phyloP scores from a whole-genome alignment of 257 asterid species.

The Nyctanthes arbortristis region DNA sequence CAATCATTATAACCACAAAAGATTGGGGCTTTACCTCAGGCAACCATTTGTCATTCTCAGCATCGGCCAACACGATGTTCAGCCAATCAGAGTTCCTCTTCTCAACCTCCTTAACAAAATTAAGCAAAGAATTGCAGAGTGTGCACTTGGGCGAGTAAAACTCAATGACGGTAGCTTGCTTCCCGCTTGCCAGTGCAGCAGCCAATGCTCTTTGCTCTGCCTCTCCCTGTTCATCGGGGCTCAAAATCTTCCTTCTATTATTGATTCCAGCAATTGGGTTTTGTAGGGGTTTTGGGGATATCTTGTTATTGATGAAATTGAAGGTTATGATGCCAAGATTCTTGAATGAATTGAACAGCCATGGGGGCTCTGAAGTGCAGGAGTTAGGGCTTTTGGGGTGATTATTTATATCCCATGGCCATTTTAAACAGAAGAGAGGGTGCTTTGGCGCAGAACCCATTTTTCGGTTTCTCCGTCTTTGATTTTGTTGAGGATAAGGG shows the following conservation, averaged over 20 bases:
- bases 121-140: constrained; percentile 73
- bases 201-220: constrained; percentile 82
- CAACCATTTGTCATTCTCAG: constrained; percentile 72
- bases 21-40: constrained; percentile 58
- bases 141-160: constrained; percentile 85
- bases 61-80: constrained; percentile 76
- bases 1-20: neutral
- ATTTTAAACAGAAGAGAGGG: constrained; percentile 62
- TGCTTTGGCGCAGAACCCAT: constrained; percentile 48
- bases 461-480: too few relatives aligned
- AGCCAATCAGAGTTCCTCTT: constrained; percentile 71
- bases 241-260: constrained; percentile 30
- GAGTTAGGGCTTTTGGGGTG: constrained; percentile 22
- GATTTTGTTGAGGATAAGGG: too few relatives aligned
- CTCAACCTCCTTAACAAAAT: constrained; percentile 65
- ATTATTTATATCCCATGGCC: constrained; percentile 64
- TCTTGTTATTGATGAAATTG: constrained; percentile 41
- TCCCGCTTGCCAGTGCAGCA: constrained; percentile 59
- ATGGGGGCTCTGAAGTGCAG: constrained; percentile 66
- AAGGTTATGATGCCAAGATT: constrained; percentile 44
- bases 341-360: constrained; percentile 64
- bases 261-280: constrained; percentile 10
- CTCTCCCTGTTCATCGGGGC: constrained; percentile 63
- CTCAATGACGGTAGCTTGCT: constrained; percentile 71
- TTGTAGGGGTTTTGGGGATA: constrained; percentile 22